phyloP scores from a whole-genome alignment of 2,329 filamentous ascomycete species.

The Eutypella sp. region DNA sequence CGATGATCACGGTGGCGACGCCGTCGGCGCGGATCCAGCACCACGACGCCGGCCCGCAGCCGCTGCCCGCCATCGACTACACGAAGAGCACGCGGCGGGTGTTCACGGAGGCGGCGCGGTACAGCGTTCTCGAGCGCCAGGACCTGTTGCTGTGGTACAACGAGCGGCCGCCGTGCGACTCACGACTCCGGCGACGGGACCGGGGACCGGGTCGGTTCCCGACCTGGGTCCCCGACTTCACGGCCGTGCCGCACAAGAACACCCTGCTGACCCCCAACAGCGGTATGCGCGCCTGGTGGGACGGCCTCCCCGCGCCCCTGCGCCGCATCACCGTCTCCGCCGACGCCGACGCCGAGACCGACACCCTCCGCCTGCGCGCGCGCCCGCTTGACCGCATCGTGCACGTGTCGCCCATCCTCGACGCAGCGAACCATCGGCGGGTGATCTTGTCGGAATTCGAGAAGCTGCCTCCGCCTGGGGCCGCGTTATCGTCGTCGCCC shows the following conservation, averaged over 20 bases:
- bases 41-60: conserved; percentile 12
- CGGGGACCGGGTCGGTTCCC: no score
- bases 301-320: conserved; percentile 3
- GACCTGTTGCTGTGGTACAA: conserved; percentile 14
- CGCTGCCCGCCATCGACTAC: conserved; percentile 17
- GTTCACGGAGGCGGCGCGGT: conserved; percentile 16
- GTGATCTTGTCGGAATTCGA: conserved; percentile 15
- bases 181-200: conserved; percentile 7
- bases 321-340: conserved; percentile 11
- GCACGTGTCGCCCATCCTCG: conserved; percentile 16
- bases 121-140: conserved; percentile 17
- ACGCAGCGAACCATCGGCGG: conserved; percentile 12
- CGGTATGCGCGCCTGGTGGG: conserved; percentile 16
- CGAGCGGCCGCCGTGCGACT: conserved; percentile 15
- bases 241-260: conserved; percentile 1
- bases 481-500: background rate
- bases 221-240: conserved; percentile 20
- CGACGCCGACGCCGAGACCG: background rate
- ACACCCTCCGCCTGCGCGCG: conserved; percentile 11
- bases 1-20: conserved; percentile 15
- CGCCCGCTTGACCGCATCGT: conserved; percentile 15
- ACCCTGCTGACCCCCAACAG: conserved; percentile 1
- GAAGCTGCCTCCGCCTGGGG: conserved; percentile 3
- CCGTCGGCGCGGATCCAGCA: conserved; percentile 9
- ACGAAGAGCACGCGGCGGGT: conserved; percentile 14